A percentile compares a stretch with the other conserved stretches of the same genome.
These are phyloP conservation scores for Leptographium radiaticola DNA, from an alignment of 2,329 filamentous ascomycete species.

Conservation along the genomic window DNA sequence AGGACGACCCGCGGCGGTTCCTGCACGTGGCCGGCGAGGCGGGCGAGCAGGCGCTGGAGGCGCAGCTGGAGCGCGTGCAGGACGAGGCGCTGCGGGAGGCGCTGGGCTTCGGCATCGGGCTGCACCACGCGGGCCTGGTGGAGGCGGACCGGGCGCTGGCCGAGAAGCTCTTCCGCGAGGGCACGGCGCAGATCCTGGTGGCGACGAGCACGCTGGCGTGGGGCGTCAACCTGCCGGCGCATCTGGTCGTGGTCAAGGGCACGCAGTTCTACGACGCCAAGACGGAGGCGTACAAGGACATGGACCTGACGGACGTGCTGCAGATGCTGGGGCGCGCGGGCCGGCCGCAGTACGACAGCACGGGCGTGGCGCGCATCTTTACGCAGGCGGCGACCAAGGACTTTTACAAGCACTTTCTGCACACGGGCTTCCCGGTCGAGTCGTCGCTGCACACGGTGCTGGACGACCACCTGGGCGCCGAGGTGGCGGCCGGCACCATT, in stretches of 20 bases:
- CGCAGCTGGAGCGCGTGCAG: conserved; percentile 81
- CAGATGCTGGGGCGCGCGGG: conserved; percentile 97
- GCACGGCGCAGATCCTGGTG: conserved; percentile 94
- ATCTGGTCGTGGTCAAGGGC: conserved; percentile 93
- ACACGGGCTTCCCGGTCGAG: conserved; percentile 95
- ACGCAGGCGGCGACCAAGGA: conserved; percentile 97
- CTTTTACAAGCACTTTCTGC: conserved; percentile 98
- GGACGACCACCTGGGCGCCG: conserved; percentile 91
- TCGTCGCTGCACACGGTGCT: conserved; percentile 91
- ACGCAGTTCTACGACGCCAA: conserved; percentile 98
- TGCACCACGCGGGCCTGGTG: conserved; percentile 93
- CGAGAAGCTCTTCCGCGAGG: conserved; percentile 90
- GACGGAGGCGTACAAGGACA: conserved; percentile 93
- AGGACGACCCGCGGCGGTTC: conserved; percentile 91
- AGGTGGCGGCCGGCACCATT: conserved; percentile 87
- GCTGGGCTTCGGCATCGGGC: conserved; percentile 90
- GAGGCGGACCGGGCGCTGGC: conserved; percentile 85
- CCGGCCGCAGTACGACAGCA: conserved; percentile 90
- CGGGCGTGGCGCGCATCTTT: conserved; percentile 92
- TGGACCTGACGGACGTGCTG: conserved; percentile 95
- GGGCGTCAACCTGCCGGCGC: conserved; percentile 95
- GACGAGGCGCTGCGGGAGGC: conserved; percentile 87
- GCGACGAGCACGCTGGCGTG: conserved; percentile 94
- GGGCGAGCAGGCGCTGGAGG: conserved; percentile 74
- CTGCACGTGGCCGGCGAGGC: conserved; percentile 56